These are phyloP conservation scores for Aspergillus mulundensis DNA, from an alignment of 495 filamentous ascomycete species.

Conservation along the genomic window DNA sequence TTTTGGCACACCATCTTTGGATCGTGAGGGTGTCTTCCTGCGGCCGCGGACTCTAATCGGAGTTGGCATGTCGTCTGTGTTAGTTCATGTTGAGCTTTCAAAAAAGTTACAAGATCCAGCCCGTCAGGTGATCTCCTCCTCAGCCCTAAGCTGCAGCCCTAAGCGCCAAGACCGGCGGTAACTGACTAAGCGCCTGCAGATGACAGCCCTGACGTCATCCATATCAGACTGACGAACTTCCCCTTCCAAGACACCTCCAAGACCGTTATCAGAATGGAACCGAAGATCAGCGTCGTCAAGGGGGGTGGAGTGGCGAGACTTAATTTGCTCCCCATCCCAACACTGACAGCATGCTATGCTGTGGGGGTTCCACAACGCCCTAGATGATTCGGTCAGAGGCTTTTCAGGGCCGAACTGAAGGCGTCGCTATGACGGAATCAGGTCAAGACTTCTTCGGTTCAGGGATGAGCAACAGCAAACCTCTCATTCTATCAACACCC, in stretches of 20 bases:
- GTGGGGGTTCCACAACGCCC: not conserved
- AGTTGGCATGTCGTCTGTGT: constrained; percentile 18
- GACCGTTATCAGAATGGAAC: not conserved
- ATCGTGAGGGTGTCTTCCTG: constrained; percentile 15
- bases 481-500: constrained; percentile 1
- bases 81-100: not conserved
- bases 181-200: not conserved
- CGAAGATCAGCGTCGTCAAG: not conserved
- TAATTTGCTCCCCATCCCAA: not conserved
- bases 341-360: constrained; percentile 2
- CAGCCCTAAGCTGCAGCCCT: constrained; percentile 4
- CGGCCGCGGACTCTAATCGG: constrained; percentile 28
- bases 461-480: not conserved
- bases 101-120: constrained; percentile 1
- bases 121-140: constrained; percentile 3
- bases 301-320: not conserved
- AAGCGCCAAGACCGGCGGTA: not conserved
- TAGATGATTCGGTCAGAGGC: constrained; percentile 11
- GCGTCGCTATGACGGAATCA: constrained; percentile 23
- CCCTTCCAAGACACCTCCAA: not conserved
- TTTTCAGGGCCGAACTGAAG: constrained; percentile 11
- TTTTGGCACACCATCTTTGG: constrained; percentile 11
- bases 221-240: not conserved
- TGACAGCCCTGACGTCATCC: constrained; percentile 3
- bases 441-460: not conserved